Evolutionary conservation across 352 stramenopile genomes (phyloP).

Genomic region (Aphanomyces stellatus): DNA sequence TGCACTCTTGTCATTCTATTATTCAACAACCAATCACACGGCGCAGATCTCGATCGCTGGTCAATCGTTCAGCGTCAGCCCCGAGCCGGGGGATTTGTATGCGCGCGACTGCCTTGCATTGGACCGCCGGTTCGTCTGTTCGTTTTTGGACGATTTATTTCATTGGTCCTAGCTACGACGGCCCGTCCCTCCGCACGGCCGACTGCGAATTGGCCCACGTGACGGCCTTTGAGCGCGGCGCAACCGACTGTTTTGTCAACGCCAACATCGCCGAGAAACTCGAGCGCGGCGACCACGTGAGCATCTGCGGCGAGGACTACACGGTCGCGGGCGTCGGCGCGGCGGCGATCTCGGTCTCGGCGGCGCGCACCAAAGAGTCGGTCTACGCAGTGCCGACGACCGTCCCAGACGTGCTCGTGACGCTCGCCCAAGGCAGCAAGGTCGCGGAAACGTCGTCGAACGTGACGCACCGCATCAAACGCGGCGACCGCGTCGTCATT

Average conservation of each 20-base stretch:
- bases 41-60: constrained; percentile 11
- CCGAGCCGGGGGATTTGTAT: constrained; percentile 6
- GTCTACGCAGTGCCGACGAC: neutral
- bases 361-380: neutral
- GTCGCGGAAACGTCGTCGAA: constrained; percentile 14
- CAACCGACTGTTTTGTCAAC: constrained; percentile 1
- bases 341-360: neutral
- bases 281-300: neutral
- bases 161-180: constrained; percentile 14
- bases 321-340: neutral
- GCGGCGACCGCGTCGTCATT: constrained; percentile 15
- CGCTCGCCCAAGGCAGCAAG: constrained; percentile 14
- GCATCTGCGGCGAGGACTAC: constrained; percentile 16
- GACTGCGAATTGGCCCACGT: constrained; percentile 8
- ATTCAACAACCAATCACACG: no score
- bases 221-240: neutral
- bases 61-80: neutral
- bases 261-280: neutral
- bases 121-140: constrained; percentile 1
- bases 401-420: constrained; percentile 13
- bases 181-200: constrained; percentile 1
- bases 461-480: neutral
- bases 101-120: constrained; percentile 15
- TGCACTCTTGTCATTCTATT: neutral
- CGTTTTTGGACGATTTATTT: no score